These are phyloP conservation scores for Lachnellula hyalina DNA, from an alignment of 2,329 filamentous ascomycete species.

Conservation along the genomic window DNA sequence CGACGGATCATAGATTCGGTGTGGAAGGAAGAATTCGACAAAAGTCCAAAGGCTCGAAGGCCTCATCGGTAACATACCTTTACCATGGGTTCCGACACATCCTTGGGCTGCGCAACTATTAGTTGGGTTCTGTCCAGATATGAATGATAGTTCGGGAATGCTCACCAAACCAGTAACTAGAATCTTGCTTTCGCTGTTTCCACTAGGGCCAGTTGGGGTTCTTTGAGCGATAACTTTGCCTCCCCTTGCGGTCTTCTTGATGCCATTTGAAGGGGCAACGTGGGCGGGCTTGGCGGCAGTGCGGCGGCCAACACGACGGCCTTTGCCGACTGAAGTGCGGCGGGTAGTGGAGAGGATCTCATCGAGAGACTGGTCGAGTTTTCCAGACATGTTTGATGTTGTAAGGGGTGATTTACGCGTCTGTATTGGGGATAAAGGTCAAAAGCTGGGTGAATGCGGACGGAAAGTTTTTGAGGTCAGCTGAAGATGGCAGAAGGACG, in stretches of 20 bases:
- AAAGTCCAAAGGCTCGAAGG: slow-evolving; percentile 63
- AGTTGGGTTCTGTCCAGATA: neutral
- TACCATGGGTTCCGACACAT: slow-evolving; percentile 95
- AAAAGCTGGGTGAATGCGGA: slow-evolving; percentile 22
- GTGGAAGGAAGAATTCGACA: slow-evolving; percentile 56
- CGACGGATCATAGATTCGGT: slow-evolving; percentile 25
- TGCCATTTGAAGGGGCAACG: slow-evolving; percentile 73
- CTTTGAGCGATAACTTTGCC: slow-evolving; percentile 56
- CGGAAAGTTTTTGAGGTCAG: slow-evolving; percentile 26
- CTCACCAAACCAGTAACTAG: slow-evolving; percentile 97
- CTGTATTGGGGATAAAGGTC: slow-evolving; percentile 19
- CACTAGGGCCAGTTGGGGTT: slow-evolving; percentile 57
- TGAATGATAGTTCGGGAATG: slow-evolving; percentile 15
- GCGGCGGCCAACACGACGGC: slow-evolving; percentile 43
- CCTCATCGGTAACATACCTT: slow-evolving; percentile 99
- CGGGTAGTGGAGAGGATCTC: slow-evolving; percentile 83
- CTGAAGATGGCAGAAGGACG: slow-evolving; percentile 21
- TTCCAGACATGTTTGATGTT: slow-evolving; percentile 70
- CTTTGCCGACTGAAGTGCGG: slow-evolving; percentile 17
- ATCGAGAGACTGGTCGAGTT: slow-evolving; percentile 95
- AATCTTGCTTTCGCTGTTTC: slow-evolving; percentile 82
- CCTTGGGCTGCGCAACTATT: slow-evolving; percentile 63
- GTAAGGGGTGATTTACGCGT: slow-evolving; percentile 16
- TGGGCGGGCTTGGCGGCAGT: slow-evolving; percentile 42
- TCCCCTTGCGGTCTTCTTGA: slow-evolving; percentile 68